These are phyloP conservation scores for Wickerhamomyces sydowiorum DNA, from an alignment of 805 yeast genomes.

Conservation along the genomic window DNA sequence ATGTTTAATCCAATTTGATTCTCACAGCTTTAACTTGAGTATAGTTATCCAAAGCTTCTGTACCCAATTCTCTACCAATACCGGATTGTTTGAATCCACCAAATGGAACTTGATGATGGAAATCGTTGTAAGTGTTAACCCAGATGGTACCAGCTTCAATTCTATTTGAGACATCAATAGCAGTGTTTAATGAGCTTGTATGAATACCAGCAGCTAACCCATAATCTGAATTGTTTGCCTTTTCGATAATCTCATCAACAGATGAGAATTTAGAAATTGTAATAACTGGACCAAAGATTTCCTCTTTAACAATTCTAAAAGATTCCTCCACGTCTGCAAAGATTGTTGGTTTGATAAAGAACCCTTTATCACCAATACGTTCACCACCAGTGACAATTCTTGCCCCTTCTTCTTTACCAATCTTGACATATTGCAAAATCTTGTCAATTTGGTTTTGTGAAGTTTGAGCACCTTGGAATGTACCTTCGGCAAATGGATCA, in stretches of 20 bases:
- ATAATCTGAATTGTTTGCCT: slow-evolving; percentile 72
- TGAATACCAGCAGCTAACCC: slow-evolving; percentile 90
- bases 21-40: slow-evolving; percentile 79
- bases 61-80: slow-evolving; percentile 87
- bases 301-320: slow-evolving; percentile 77
- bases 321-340: slow-evolving; percentile 74
- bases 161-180: slow-evolving; percentile 58
- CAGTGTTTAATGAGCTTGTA: slow-evolving; percentile 63
- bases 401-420: slow-evolving; percentile 66
- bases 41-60: slow-evolving; percentile 77
- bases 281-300: slow-evolving; percentile 88
- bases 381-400: slow-evolving; percentile 78
- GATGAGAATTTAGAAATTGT: slow-evolving; percentile 68
- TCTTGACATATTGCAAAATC: slow-evolving; percentile 55
- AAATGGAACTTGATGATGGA: slow-evolving; percentile 82
- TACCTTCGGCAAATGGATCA: slow-evolving; percentile 66
- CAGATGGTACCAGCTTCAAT: slow-evolving; percentile 78
- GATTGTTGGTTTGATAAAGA: slow-evolving; percentile 75
- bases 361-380: slow-evolving; percentile 65
- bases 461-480: slow-evolving; percentile 74
- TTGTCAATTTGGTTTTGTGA: slow-evolving; percentile 61
- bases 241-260: slow-evolving; percentile 65
- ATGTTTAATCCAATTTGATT: slow-evolving; percentile 26
- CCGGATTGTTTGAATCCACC: slow-evolving; percentile 91
- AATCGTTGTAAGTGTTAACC: slow-evolving; percentile 81